A percentile compares a stretch with the other conserved stretches of the same genome.
phyloP scores from a whole-genome alignment of 2,329 filamentous ascomycete genomes.

The Nakataea oryzae region DNA sequence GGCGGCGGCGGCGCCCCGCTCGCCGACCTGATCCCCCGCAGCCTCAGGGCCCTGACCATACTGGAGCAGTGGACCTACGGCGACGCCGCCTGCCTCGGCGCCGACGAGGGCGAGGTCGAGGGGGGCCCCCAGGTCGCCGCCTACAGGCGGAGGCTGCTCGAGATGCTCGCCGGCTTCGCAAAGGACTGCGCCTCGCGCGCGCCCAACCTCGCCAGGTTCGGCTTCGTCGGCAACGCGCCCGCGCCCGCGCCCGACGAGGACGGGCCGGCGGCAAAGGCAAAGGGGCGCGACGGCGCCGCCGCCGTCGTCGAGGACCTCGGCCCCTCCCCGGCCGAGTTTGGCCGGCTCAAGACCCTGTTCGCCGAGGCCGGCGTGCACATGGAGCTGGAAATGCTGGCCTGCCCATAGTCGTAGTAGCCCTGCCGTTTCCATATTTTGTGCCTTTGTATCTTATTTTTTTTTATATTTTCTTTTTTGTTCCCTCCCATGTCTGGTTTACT shows the following conservation, averaged over 20 bases:
- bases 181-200: background rate
- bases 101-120: background rate
- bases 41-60: background rate
- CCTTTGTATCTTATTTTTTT: background rate
- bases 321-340: background rate
- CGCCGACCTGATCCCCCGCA: background rate
- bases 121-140: background rate
- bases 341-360: background rate
- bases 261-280: background rate
- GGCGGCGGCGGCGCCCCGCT: background rate
- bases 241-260: background rate
- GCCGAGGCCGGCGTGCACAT: background rate
- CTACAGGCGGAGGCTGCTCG: background rate
- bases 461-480: too few species aligned
- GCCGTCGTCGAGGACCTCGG: background rate
- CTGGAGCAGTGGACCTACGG: conserved; percentile 2
- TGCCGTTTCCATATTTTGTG: too few species aligned
- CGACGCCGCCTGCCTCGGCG: background rate
- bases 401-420: too few species aligned
- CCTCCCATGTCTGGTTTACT: too few species aligned
- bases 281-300: background rate
- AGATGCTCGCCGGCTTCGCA: background rate
- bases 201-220: background rate
- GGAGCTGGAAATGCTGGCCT: background rate
- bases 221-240: background rate